These are phyloP conservation scores for Paramecium tetraurelia DNA, from an alignment of 73 alveolate species.

Conservation along the genomic window DNA sequence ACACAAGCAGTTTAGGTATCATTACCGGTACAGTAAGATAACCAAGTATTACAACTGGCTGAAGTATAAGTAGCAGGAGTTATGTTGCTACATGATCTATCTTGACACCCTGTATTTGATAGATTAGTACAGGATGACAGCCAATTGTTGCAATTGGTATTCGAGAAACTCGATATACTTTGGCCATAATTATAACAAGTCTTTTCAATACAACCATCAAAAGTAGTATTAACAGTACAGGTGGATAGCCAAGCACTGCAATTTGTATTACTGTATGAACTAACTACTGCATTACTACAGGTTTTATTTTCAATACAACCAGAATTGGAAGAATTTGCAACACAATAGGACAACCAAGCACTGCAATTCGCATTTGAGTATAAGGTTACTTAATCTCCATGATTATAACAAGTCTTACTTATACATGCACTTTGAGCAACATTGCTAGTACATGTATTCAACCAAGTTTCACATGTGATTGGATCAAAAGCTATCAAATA, in stretches of 20 bases:
- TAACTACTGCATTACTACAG: background rate
- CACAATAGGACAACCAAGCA: background rate
- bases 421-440: background rate
- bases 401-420: background rate
- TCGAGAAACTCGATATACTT: background rate
- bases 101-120: background rate
- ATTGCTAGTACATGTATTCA: slow-evolving; percentile 15
- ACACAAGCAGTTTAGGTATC: background rate
- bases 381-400: background rate
- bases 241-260: background rate
- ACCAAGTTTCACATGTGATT: background rate
- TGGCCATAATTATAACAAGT: background rate
- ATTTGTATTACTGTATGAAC: background rate
- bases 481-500: background rate
- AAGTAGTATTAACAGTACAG: slow-evolving; percentile 2
- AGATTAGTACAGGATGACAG: background rate
- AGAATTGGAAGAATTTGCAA: background rate
- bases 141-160: background rate
- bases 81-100: background rate
- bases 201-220: background rate
- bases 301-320: background rate
- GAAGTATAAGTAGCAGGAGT: background rate
- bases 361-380: background rate
- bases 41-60: background rate
- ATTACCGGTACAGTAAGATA: background rate